These are phyloP conservation scores for Leccinum aurantiacum DNA, from an alignment of 768 basidiomycete species.

Conservation along the genomic window DNA sequence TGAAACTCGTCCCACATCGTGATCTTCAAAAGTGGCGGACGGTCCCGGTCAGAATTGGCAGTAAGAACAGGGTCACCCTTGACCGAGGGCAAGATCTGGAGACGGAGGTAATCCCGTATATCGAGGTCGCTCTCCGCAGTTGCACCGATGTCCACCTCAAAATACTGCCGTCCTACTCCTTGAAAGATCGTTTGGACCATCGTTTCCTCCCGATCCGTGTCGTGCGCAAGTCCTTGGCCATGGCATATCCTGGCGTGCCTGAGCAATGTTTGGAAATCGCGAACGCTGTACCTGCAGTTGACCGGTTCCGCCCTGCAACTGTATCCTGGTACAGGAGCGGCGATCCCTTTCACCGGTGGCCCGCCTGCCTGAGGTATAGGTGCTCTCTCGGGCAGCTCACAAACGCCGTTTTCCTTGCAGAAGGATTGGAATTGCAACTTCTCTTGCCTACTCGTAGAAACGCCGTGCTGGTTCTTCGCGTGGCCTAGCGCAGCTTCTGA, in stretches of 20 bases:
- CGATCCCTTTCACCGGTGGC: conserved; percentile 1
- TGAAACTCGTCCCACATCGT: neutral
- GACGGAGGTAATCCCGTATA: neutral
- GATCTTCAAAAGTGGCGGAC: neutral
- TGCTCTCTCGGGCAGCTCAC: neutral
- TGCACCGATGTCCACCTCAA: neutral
- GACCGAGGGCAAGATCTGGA: neutral
- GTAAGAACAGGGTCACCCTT: neutral
- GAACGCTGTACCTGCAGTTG: conserved; percentile 5
- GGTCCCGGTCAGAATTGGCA: neutral
- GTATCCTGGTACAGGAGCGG: neutral
- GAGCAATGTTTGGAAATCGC: neutral
- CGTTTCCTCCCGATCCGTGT: neutral
- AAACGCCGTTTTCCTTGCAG: neutral
- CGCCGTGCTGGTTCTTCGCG: neutral
- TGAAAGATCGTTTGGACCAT: conserved; percentile 2
- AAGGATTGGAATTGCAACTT: neutral
- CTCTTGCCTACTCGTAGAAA: neutral
- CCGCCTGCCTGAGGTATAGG: neutral
- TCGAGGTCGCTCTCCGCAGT: neutral
- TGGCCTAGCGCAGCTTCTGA: conserved; percentile 5
- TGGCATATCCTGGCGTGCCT: neutral
- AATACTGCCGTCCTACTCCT: neutral
- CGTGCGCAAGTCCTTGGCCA: neutral
- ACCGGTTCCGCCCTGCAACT: conserved; percentile 4